Evolutionary conservation across 139 green algal species (phyloP), one percentile per base, ranked within the genome.

Genomic region (Haematococcus lacustris): DNA sequence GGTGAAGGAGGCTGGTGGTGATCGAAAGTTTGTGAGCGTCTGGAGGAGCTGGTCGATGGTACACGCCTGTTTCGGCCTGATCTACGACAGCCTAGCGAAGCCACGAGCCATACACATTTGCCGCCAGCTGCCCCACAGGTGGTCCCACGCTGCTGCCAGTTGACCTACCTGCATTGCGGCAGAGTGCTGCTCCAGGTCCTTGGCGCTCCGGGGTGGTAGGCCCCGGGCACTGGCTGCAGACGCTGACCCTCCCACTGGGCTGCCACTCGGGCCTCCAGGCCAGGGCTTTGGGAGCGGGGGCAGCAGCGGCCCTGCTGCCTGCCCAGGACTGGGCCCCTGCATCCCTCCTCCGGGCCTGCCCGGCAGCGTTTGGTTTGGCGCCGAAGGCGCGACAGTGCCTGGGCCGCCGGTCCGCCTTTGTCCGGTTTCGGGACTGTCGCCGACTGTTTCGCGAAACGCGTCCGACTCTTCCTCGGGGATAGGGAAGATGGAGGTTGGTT

Each of bases 381-480:
- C n/a, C n/a, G n/a, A 57, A 57, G 47, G 13, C 47, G 13, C 13
- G 21, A 57, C 47, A 28, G 21, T 28, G 13, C 47, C 47, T 57
- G 13, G 47, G 47, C 47, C 13, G 47, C 47, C 13, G 47, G 47
- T 21, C 13, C 13, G 13, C 13, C 21, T 13, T 57, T 28, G 47
- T 57, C 47, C 13, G 47, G 21, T 13, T 28, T 21, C 13, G 13
- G 47, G 47, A 57, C 47, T 13, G 47, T 13, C 23, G 33, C 21
- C 53, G 23, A 32, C 53, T 21, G 26, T 69, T 35, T 69, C 37
- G 2, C 63, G 34, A 35, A 75, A 75, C 35, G n/a, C 47, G 23
- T 21, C 53, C 40, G 59, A 76, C 43, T 35, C 37, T 4, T 72
- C 63, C 72, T 72, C 72, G 5, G 71, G 50, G 39, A 76, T 77